These are phyloP conservation scores for Colletotrichum camelliae DNA, from an alignment of 2,329 filamentous ascomycete species.

Conservation along the genomic window DNA sequence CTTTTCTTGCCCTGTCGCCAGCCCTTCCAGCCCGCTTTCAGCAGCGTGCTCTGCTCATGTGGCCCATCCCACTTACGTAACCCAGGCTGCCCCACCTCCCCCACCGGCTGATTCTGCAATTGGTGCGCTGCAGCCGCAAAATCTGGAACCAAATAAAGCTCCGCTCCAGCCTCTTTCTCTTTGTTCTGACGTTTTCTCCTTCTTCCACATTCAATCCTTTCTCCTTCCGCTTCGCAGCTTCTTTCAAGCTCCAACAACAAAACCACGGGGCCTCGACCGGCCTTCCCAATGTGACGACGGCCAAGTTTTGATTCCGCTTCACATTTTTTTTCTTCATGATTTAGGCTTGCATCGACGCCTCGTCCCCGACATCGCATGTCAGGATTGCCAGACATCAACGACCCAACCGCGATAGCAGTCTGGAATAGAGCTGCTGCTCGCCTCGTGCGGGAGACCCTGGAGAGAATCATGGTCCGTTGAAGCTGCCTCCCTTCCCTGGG, in stretches of 20 bases:
- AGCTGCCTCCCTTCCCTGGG: background rate
- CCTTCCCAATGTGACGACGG: slow-evolving; percentile 18
- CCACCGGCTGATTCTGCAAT: slow-evolving; percentile 9
- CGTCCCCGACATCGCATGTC: slow-evolving; percentile 25
- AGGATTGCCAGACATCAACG: slow-evolving; percentile 25
- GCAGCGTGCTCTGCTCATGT: background rate
- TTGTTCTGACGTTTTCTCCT: slow-evolving; percentile 19
- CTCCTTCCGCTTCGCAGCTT: background rate
- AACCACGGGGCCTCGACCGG: slow-evolving; percentile 6
- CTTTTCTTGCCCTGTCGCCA: slow-evolving; percentile 7
- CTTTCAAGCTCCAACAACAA: slow-evolving; percentile 5
- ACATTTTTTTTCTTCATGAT: slow-evolving; percentile 1
- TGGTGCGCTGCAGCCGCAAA: slow-evolving; percentile 12
- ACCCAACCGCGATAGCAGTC: slow-evolving; percentile 20
- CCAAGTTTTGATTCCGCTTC: background rate
- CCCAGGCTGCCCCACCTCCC: background rate
- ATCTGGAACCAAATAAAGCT: slow-evolving; percentile 23
- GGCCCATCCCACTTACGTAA: slow-evolving; percentile 9
- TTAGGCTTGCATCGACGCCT: slow-evolving; percentile 6
- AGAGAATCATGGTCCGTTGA: slow-evolving; percentile 26
- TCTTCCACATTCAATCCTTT: slow-evolving; percentile 20
- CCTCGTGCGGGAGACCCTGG: slow-evolving; percentile 23
- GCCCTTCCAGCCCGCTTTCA: slow-evolving; percentile 3
- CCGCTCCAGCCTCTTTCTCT: slow-evolving; percentile 22
- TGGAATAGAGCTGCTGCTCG: slow-evolving; percentile 24